Evolutionary conservation across 2,329 filamentous ascomycete genomes (phyloP), one percentile per base, ranked within the genome.

Genomic region (Cladosporium sp.): DNA sequence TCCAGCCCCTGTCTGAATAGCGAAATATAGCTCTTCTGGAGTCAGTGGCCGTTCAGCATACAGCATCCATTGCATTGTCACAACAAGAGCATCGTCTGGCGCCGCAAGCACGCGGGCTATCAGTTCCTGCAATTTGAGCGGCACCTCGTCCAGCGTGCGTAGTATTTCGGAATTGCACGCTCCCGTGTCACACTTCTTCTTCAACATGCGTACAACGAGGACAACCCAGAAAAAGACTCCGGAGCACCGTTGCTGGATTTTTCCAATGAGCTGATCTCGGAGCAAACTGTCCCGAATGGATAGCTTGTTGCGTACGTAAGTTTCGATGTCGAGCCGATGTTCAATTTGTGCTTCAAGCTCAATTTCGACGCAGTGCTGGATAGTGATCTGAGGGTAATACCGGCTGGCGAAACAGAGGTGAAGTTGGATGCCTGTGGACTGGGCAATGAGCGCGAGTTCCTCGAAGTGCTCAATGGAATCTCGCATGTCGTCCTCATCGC

Each of bases 51-150:
- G 56, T 8, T 61, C 66, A 0, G 80, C 69, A 19, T 73, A 82
- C 0, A 84, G 65, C 0, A 84, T 67, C 75, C 76, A 83, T 16
- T 77, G 71, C 0, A 84, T 55, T 31, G 71, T 52, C 0, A 32
- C n/a, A 6, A 31, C 9, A n/a, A 10, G 64, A 0, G 43, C 58
- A 40, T 77, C 70, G 11, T 68, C 43, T 13, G 9, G 35, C 34
- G 10, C 11, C n/a, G 18, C 52, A 13, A 22, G 49, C 33, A 14
- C 53, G 42, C 9, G 43, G 1, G 10, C 34, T 35, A 55, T 43
- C 1, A 55, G 33, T 5, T 34, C 40, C n/a, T 49, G 32, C 14
- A 55, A 34, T 11, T n/a, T 42, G 7, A 8, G 11, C 14, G 49
- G 54, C 9, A 53, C 43, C 11, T 18, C 16, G 4, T 41, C 14